phyloP scores from a whole-genome alignment of 108 stramenopile species.

The Cyclotella cryptica region DNA sequence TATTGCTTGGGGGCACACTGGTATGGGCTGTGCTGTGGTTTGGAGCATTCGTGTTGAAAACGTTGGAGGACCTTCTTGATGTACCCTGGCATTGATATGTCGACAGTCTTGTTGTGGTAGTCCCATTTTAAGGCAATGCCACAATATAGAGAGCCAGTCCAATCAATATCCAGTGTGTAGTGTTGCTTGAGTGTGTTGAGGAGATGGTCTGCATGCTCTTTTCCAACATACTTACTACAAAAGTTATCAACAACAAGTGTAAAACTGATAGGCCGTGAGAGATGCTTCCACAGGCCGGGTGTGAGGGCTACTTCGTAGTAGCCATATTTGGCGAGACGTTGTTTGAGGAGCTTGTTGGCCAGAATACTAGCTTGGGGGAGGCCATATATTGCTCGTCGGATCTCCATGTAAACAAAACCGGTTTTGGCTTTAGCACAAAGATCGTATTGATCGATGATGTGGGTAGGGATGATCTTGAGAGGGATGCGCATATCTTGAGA shows the following conservation, averaged over 20 bases:
- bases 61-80: slow-evolving; percentile 39
- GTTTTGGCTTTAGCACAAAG: slow-evolving; percentile 8
- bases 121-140: slow-evolving; percentile 57
- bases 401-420: slow-evolving; percentile 37
- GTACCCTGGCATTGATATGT: slow-evolving; percentile 62
- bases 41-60: slow-evolving; percentile 46
- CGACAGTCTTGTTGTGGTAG: slow-evolving; percentile 35
- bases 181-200: slow-evolving; percentile 25
- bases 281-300: slow-evolving; percentile 29
- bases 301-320: slow-evolving; percentile 21
- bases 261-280: slow-evolving; percentile 11
- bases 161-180: slow-evolving; percentile 44
- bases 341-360: slow-evolving; percentile 48
- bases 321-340: slow-evolving; percentile 25
- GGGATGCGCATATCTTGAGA: slow-evolving; percentile 24
- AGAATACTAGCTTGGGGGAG: slow-evolving; percentile 56
- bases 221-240: slow-evolving; percentile 29
- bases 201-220: slow-evolving; percentile 51
- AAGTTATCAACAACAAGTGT: slow-evolving; percentile 38
- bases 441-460: slow-evolving; percentile 43
- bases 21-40: slow-evolving; percentile 49
- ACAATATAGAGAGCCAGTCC: slow-evolving; percentile 40
- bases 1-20: slow-evolving; percentile 24
- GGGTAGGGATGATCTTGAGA: no score
- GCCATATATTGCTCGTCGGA: slow-evolving; percentile 54